phyloP scores from a whole-genome alignment of 1,284 basidiomycete species.

The Sporisorium graminicola region DNA sequence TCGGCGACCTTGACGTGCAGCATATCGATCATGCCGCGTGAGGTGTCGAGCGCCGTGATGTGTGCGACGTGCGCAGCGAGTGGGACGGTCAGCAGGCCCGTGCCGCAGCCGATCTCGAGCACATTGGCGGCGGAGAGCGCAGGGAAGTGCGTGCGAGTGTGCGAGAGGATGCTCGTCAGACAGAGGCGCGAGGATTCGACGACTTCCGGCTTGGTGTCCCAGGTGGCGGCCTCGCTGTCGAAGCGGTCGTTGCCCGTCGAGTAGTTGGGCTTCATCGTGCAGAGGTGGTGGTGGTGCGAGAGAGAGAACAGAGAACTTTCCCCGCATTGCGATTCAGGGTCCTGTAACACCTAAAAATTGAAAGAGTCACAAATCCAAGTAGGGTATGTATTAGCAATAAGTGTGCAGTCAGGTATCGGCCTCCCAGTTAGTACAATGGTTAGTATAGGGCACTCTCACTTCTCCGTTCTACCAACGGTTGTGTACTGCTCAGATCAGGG shows the following conservation, averaged over 20 bases:
- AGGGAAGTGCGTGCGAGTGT: conserved; percentile 5
- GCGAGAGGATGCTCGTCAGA: conserved; percentile 25
- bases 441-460: conserved; percentile 48
- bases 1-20: conserved; percentile 30
- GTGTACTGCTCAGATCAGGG: conserved; percentile 54
- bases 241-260: conserved; percentile 49
- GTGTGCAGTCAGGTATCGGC: too few species aligned
- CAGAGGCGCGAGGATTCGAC: conserved; percentile 36
- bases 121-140: conserved; percentile 8
- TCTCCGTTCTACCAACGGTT: background rate
- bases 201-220: conserved; percentile 47
- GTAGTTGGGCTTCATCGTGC: conserved; percentile 23
- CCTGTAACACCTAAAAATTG: too few species aligned
- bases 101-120: conserved; percentile 51
- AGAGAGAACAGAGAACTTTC: conserved; percentile 2
- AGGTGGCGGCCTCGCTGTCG: conserved; percentile 39
- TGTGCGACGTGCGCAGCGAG: conserved; percentile 25
- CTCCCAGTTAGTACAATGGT: too few species aligned
- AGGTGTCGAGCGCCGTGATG: conserved; percentile 38
- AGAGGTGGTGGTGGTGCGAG: background rate
- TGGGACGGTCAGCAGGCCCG: conserved; percentile 39
- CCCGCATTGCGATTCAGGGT: conserved; percentile 15
- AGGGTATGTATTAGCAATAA: too few species aligned
- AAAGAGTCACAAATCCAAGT: too few species aligned
- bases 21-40: conserved; percentile 46